Conservation (phyloP, 1,139 yeast genomes). For the Diutina rugosa region DNA sequence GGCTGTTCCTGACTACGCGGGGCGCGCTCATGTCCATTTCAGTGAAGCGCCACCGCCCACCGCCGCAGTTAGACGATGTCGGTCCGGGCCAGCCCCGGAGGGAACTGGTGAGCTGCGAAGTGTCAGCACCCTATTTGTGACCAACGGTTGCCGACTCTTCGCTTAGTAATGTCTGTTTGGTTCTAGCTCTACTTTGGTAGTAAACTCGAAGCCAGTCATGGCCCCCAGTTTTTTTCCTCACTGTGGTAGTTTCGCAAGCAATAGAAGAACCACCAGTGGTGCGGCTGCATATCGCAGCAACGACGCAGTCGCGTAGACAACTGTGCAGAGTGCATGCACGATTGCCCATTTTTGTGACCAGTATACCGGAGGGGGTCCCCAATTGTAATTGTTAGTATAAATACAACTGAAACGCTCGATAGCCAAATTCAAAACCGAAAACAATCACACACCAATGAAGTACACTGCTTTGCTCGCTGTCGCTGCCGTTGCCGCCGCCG, state of each 20-base stretch:
- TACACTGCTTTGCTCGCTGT: background rate
- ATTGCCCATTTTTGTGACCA: background rate
- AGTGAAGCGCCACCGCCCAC: background rate
- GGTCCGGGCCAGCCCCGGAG: background rate
- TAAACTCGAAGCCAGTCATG: no score
- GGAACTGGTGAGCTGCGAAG: no score
- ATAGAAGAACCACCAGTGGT: background rate
- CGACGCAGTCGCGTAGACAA: background rate
- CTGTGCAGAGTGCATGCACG: background rate
- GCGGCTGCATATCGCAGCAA: background rate
- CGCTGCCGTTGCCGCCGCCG: slow-evolving; percentile 1
- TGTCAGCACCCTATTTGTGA: no score
- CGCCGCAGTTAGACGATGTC: background rate
- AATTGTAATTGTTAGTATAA: background rate
- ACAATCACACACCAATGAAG: background rate
- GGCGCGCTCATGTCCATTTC: background rate
- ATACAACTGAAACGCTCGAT: background rate
- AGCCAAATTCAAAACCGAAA: no score
- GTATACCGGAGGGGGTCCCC: background rate
- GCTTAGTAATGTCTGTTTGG: no score
- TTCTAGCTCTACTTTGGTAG: no score
- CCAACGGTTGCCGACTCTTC: no score
- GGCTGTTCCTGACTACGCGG: background rate
- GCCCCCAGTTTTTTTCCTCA: no score
- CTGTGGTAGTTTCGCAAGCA: background rate